Conservation (phyloP, 805 yeast species). For the Nakazawaea pomicola region DNA sequence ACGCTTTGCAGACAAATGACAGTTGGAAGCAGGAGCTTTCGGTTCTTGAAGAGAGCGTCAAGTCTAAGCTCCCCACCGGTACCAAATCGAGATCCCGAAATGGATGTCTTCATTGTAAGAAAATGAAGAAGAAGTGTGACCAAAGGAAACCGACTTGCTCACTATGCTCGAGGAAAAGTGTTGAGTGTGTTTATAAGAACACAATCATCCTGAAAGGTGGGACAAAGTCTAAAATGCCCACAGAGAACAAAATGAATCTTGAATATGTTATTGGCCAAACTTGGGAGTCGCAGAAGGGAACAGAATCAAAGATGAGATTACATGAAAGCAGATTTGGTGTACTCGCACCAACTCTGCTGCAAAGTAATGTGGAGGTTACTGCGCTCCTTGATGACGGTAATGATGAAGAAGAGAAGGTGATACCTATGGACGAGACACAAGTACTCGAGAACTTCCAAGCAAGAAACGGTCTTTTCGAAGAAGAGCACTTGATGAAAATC, state of each 20-base stretch:
- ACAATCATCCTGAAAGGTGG: neutral
- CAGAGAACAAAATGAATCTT: too few species aligned
- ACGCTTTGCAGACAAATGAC: too few species aligned
- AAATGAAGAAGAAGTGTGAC: slow-evolving; percentile 62
- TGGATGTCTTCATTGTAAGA: slow-evolving; percentile 62
- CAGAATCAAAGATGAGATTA: too few species aligned
- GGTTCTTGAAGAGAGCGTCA: too few species aligned
- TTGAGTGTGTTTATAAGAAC: slow-evolving; percentile 48
- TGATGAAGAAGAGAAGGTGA: neutral
- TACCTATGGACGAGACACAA: slow-evolving; percentile 32
- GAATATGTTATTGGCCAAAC: too few species aligned
- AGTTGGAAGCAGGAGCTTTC: too few species aligned
- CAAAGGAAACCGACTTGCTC: slow-evolving; percentile 60
- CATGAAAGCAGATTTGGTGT: too few species aligned
- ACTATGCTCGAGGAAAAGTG: slow-evolving; percentile 42
- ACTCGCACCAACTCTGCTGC: too few species aligned
- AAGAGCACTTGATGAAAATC: slow-evolving; percentile 14
- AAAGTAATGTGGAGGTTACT: too few species aligned
- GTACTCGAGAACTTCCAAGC: slow-evolving; percentile 22
- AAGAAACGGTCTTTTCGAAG: slow-evolving; percentile 17
- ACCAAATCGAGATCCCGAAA: slow-evolving; percentile 39
- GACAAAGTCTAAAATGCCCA: neutral
- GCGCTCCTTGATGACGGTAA: too few species aligned
- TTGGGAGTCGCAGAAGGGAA: too few species aligned
- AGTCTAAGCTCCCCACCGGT: too few species aligned